phyloP scores from a whole-genome alignment of 2,329 filamentous ascomycete species.

The Hirsutella thompsonii region DNA sequence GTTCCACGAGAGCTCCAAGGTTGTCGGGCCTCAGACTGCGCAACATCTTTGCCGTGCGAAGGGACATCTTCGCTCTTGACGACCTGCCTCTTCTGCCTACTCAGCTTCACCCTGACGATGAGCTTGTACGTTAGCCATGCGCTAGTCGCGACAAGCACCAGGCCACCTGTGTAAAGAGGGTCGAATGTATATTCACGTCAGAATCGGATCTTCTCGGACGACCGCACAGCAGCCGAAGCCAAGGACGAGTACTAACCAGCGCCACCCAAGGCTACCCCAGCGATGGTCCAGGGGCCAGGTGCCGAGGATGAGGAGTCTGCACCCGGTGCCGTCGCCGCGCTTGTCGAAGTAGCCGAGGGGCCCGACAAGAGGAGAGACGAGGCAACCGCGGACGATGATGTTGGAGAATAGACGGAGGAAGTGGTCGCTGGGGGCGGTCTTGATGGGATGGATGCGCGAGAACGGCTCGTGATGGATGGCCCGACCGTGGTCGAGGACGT shows the following conservation, averaged over 20 bases:
- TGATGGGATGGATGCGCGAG: background rate
- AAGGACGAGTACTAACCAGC: background rate
- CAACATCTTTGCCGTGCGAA: no score
- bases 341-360: no score
- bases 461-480: background rate
- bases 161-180: background rate
- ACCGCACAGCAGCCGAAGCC: background rate
- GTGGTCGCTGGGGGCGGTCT: background rate
- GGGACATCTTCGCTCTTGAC: background rate
- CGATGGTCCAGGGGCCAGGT: background rate
- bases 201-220: no score
- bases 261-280: background rate
- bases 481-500: background rate
- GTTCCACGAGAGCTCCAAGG: background rate
- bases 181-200: no score
- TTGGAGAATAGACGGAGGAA: no score
- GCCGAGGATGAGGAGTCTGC: background rate
- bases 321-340: no score
- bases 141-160: background rate
- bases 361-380: no score
- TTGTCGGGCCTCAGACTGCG: background rate
- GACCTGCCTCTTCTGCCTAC: background rate
- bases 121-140: slow-evolving; percentile 4
- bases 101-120: background rate
- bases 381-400: no score